These are phyloP conservation scores for Penicillium sp. DNA, from an alignment of 2,329 filamentous ascomycete genomes.

Conservation along the genomic window DNA sequence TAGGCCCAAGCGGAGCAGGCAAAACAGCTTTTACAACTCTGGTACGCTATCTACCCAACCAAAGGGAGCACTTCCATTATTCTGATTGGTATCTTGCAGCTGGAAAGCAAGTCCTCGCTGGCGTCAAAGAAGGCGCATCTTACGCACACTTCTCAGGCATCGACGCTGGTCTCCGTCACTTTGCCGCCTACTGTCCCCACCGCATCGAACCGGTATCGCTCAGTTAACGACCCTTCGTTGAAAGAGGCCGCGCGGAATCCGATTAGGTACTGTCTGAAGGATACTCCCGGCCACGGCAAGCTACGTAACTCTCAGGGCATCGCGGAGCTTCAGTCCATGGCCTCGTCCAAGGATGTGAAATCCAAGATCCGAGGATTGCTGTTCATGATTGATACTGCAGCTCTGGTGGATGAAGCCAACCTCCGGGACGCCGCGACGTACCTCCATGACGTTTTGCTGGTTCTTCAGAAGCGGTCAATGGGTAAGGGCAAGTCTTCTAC, in stretches of 20 bases:
- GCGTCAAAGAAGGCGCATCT: constrained; percentile 34
- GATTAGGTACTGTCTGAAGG: constrained; percentile 47
- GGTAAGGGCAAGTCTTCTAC: constrained; percentile 50
- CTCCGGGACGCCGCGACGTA: constrained; percentile 76
- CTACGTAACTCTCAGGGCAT: constrained; percentile 64
- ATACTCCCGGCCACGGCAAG: constrained; percentile 95
- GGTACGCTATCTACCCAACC: constrained; percentile 43
- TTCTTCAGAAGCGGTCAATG: constrained; percentile 71
- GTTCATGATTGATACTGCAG: constrained; percentile 84
- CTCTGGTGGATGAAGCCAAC: constrained; percentile 48
- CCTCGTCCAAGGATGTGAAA: constrained; percentile 33
- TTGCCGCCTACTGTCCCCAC: constrained; percentile 54
- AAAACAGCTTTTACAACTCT: constrained; percentile 88
- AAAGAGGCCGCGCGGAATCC: constrained; percentile 46
- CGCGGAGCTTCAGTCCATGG: constrained; percentile 37
- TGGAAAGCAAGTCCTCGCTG: constrained; percentile 45
- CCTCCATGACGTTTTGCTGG: constrained; percentile 82
- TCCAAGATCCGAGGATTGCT: constrained; percentile 66
- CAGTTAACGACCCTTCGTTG: constrained; percentile 64
- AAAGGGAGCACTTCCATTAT: neutral
- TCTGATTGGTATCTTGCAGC: constrained; percentile 24
- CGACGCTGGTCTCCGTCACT: constrained; percentile 55
- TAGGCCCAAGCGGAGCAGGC: constrained; percentile 77
- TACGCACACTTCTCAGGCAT: constrained; percentile 64
- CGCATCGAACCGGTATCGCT: constrained; percentile 63